Base-by-base conservation (phyloP, 1,284 basidiomycete species). In the Rhodotorula sp. region DNA sequence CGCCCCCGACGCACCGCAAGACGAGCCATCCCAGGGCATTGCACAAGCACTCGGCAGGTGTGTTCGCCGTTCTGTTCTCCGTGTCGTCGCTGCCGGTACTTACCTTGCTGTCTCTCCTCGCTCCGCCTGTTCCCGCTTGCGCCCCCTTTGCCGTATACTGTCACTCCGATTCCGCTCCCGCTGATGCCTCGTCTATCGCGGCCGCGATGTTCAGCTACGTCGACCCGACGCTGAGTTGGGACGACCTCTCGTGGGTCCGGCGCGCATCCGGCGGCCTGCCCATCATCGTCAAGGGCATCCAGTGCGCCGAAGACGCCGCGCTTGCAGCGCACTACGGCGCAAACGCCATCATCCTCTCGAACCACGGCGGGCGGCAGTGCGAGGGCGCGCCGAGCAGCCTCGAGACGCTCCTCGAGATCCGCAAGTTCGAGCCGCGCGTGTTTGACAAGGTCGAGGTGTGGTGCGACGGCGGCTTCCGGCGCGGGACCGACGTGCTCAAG, bases 401-500 rank as follows among this genome's bases (percentile, higher is more conserved):
- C 27, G 75, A 78, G 54, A 78, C 77, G 17, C 65, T 78, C 8
- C 70, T 78, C 52, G 76, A 77, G 79, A 84, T 96, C 65, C 87
- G 88, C 21, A 84, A 87, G 74, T 85, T 89, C 75, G 85, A 88
- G 55, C 92, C 92, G 0, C 88, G 91, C 71, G 84, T 92, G n/a
- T 90, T 95, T 71, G 80, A 86, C 44, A 81, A 82, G 77, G 74
- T 85, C 67, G 86, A 87, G 88, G 91, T 97, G 21, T 95, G 91
- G 77, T 88, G 96, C 68, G 94, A 97, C 80, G 94, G 94, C 21
- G 94, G 93, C 7, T 85, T 93, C 48, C 85, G 86, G 65, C 86
- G 94, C 56, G 94, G 94, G 34, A 93, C 91, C 85, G 93, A 95
- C 81, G 89, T 96, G 13, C 82, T 97, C 65, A 97, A 97, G 82